Evolutionary conservation across 1,284 basidiomycete genomes (phyloP).

Genomic region (Apiotrichum porosum): DNA sequence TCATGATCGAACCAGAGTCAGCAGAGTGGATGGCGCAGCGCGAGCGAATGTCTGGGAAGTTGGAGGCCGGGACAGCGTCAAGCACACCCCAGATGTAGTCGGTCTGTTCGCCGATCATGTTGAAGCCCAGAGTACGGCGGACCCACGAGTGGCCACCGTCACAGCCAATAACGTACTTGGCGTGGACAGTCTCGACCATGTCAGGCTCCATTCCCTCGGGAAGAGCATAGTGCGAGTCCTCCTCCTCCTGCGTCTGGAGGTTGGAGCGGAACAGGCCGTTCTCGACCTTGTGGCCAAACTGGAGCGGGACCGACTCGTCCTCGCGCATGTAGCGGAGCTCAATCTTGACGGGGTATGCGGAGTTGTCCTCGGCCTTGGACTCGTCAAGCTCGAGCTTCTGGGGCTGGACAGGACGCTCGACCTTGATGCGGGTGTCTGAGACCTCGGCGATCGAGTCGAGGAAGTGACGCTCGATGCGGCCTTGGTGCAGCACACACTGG

Average conservation of each 20-base stretch:
- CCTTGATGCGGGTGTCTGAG: constrained; percentile 8
- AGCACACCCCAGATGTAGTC: constrained; percentile 29
- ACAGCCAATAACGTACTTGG: constrained; percentile 30
- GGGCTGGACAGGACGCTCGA: constrained; percentile 17
- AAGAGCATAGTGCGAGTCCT: constrained; percentile 17
- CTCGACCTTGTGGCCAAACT: constrained; percentile 17
- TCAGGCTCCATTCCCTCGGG: constrained; percentile 13
- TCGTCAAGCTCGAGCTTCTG: constrained; percentile 16
- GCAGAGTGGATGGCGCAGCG: constrained; percentile 22
- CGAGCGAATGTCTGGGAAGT: constrained; percentile 23
- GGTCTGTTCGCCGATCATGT: constrained; percentile 26
- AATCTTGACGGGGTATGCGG: constrained; percentile 17
- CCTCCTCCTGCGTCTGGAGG: constrained; percentile 16
- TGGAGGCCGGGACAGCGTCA: constrained; percentile 19
- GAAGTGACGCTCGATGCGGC: constrained; percentile 18
- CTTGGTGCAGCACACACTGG: constrained; percentile 20
- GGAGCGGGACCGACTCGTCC: constrained; percentile 13
- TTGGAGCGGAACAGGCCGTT: constrained; percentile 21
- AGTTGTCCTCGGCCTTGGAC: constrained; percentile 12
- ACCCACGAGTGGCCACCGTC: constrained; percentile 31
- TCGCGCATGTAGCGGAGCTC: constrained; percentile 15
- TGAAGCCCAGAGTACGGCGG: constrained; percentile 18
- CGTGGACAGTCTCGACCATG: constrained; percentile 19
- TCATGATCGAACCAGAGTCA: constrained; percentile 16
- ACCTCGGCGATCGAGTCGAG: constrained; percentile 16